Percentiles rank a stretch among this genome's conserved stretches.
These are phyloP conservation scores for Prunus armeniaca DNA, from an alignment of 306 rosid species.

Conservation along the genomic window DNA sequence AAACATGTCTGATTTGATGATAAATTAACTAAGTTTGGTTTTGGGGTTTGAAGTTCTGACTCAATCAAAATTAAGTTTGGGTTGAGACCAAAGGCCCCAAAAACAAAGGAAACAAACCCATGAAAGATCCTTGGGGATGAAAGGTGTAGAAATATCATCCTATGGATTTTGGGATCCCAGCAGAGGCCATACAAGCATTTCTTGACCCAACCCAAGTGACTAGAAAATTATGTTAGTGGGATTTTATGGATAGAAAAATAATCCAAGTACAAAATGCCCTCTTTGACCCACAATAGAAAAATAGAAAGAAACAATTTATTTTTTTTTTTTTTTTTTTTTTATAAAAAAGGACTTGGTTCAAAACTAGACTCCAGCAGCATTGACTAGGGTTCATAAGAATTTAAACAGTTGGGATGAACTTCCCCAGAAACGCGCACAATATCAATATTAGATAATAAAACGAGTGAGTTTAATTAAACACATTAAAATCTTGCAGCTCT, in stretches of 20 bases:
- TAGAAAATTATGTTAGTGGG: neutral
- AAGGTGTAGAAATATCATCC: too few species aligned
- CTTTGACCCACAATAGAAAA: too few species aligned
- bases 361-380: neutral
- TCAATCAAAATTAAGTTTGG: too few species aligned
- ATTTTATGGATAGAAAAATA: neutral
- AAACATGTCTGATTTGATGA: too few species aligned
- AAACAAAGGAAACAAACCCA: too few species aligned
- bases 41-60: too few species aligned
- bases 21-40: too few species aligned
- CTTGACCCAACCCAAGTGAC: neutral
- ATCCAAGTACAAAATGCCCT: too few species aligned
- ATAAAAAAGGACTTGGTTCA: neutral
- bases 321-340: too few species aligned
- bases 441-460: neutral
- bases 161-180: neutral
- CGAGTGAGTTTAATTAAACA: neutral
- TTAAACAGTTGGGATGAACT: neutral
- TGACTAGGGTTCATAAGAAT: neutral
- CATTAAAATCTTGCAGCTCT: neutral
- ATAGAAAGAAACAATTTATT: too few species aligned
- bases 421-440: neutral
- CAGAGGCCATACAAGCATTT: neutral
- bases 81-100: too few species aligned
- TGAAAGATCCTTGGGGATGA: too few species aligned